Conservation (phyloP, 2,329 filamentous ascomycete species). For the Cytospora schulzeri region DNA sequence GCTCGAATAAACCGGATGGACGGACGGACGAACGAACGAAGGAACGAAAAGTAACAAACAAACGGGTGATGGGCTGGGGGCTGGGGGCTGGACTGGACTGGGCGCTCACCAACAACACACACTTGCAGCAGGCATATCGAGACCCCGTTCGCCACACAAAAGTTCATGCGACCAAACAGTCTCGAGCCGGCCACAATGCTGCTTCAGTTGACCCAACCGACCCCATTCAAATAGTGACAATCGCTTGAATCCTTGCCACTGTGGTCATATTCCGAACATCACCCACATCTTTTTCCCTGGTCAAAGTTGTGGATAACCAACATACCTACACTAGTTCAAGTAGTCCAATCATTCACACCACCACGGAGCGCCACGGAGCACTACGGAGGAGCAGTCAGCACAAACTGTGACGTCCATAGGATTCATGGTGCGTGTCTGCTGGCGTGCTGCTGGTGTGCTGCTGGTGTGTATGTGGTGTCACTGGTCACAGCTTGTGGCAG, state of each 20-base stretch:
- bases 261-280: background rate
- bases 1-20: too few species aligned
- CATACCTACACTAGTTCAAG: background rate
- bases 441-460: too few species aligned
- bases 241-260: background rate
- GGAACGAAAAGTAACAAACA: background rate
- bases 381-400: background rate
- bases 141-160: background rate
- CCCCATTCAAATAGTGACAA: background rate
- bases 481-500: background rate
- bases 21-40: background rate
- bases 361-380: background rate
- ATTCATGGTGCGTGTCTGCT: background rate
- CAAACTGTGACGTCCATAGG: conserved; percentile 3
- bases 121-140: background rate
- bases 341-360: background rate
- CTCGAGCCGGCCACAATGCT: background rate
- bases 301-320: background rate
- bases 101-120: background rate
- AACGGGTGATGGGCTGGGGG: background rate
- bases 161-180: background rate
- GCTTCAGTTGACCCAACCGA: background rate
- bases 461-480: background rate
- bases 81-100: background rate
- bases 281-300: background rate